Evolutionary conservation across 75 land plant genomes (phyloP).

Genomic region (Pinus albicaulis): DNA sequence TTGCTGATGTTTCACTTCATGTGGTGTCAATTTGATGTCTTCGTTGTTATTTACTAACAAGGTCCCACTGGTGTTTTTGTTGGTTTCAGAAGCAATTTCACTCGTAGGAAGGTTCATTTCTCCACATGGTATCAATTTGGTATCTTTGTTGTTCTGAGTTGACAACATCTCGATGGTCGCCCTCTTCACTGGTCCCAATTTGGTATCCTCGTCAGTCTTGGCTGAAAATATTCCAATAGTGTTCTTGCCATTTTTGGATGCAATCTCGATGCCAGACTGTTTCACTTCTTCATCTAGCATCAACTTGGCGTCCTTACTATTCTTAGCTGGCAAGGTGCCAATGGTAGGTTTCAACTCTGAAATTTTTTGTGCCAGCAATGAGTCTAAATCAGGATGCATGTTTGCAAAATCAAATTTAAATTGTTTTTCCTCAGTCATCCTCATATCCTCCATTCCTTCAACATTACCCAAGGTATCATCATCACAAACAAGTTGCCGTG

Average conservation of each 20-base stretch:
- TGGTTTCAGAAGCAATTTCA: background rate
- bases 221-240: no score
- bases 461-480: slow-evolving; percentile 12
- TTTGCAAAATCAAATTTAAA: slow-evolving; percentile 45
- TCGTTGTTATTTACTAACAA: background rate
- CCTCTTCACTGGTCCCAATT: background rate
- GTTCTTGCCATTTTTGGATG: background rate
- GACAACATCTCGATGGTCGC: background rate
- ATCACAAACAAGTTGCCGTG: slow-evolving; percentile 1
- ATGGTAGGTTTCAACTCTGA: slow-evolving; percentile 3
- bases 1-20: background rate
- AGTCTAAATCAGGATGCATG: slow-evolving; percentile 45
- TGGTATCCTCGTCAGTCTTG: no score
- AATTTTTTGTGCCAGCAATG: slow-evolving; percentile 30
- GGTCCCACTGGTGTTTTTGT: no score
- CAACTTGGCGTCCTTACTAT: background rate
- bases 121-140: background rate
- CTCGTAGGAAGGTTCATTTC: background rate
- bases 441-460: slow-evolving; percentile 36
- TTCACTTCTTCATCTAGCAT: background rate
- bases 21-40: background rate
- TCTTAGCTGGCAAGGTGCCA: background rate
- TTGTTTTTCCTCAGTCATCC: slow-evolving; percentile 28
- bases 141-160: background rate
- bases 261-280: background rate